These are phyloP conservation scores for Emericellopsis cladophorae DNA, from an alignment of 2,329 filamentous ascomycete genomes.

Conservation along the genomic window DNA sequence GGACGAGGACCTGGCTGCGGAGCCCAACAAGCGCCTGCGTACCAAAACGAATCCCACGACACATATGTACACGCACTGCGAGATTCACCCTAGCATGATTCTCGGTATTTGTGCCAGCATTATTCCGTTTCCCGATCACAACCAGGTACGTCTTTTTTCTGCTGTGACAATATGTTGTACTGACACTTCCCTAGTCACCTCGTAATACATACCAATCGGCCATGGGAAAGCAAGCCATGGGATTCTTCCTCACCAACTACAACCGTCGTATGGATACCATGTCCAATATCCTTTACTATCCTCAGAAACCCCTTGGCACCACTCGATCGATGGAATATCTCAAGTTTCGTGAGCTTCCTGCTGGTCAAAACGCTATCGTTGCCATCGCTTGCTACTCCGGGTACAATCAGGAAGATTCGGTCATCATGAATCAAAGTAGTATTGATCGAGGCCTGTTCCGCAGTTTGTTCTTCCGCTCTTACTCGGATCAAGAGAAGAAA, in stretches of 20 bases:
- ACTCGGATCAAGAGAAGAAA: conserved; percentile 93
- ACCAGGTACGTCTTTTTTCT: conserved; percentile 46
- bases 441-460: conserved; percentile 96
- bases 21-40: conserved; percentile 78
- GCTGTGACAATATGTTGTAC: neutral
- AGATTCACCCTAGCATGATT: conserved; percentile 99
- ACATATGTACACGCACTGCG: conserved; percentile 93
- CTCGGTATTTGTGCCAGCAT: conserved; percentile 97
- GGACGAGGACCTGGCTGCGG: conserved; percentile 35
- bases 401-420: conserved; percentile 99
- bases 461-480: conserved; percentile 94
- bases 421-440: conserved; percentile 99
- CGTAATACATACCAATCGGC: conserved; percentile 99
- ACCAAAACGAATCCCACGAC: conserved; percentile 77
- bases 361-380: conserved; percentile 95
- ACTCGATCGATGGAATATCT: conserved; percentile 98
- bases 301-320: conserved; percentile 91
- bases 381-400: conserved; percentile 96
- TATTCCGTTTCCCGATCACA: conserved; percentile 98
- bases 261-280: conserved; percentile 97
- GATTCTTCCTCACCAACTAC: conserved; percentile 96
- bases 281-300: conserved; percentile 98
- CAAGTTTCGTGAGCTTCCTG: conserved; percentile 93
- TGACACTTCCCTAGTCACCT: conserved; percentile 54
- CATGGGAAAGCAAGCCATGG: conserved; percentile 99